Base-by-base conservation (phyloP, 2,329 filamentous ascomycete species). In the Phyllosticta capitalensis region DNA sequence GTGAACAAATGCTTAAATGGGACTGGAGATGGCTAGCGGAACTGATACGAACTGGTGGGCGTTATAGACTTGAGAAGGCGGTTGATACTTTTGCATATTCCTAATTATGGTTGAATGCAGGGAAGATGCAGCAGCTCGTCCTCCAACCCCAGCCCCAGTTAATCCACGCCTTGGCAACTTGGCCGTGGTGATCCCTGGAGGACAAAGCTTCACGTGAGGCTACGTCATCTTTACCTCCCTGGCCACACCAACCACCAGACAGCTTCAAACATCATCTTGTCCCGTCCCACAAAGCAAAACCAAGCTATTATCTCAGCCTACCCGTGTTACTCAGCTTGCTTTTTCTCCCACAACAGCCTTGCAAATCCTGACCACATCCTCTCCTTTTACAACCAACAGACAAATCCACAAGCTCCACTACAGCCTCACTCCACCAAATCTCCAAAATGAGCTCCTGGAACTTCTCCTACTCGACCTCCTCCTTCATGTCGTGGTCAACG, bases 391-490 rank as follows among this genome's bases (percentile, higher is more conserved):
- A 30, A 21, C n/a, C 9, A 22, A 26, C 50, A 20, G 7, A 19
- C 28, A 22, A 52, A 14, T 9, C 38, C 38, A n/a, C 38, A 45
- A n/a, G 38, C 21, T 28, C 49, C n/a, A 7, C 50, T 12, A 14
- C n/a, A 28, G 19, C 14, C 17, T 17, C n/a, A 17, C 12, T 26
- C 45, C 9, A 33, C 45, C 55, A 50, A 26, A 26, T 24, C 48
- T 17, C 48, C 50, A 57, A n/a, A 50, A 58, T 58, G 56, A 48
- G 33, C 20, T 55, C 24, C 50, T 22, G 21, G 51, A 58, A 38
- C 56, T 28, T 30, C 20, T 24, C 24, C 50, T 58, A 51, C 21
- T 33, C 56, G 9, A 45, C 49, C 21, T 38, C 30, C 33, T 58
- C 56, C n/a, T 58, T 48, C 38, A 54, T 54, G 52, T 54, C 52